Conservation (phyloP, 2,329 filamentous ascomycete species). For the Chrysoporthe puriensis region DNA sequence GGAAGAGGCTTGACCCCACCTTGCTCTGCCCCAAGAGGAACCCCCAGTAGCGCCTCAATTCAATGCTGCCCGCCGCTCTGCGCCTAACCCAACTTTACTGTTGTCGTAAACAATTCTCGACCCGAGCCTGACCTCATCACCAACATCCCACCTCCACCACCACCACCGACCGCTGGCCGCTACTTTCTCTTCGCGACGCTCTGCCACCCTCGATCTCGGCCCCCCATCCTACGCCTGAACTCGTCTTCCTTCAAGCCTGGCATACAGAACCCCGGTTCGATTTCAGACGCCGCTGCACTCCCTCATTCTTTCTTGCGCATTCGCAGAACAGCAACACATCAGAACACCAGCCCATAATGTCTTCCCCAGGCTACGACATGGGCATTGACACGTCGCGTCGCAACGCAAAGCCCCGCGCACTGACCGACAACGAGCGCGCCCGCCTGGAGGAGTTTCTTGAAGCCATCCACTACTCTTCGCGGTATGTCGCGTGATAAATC, state of each 20-base stretch:
- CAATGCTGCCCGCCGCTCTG: neutral
- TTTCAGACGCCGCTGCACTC: neutral
- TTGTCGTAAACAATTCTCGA: conserved; percentile 16
- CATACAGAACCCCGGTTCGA: neutral
- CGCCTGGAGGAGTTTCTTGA: conserved; percentile 91
- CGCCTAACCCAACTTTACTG: conserved; percentile 1
- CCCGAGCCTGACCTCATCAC: conserved; percentile 9
- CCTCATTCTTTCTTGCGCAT: conserved; percentile 4
- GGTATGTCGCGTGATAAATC: conserved; percentile 56
- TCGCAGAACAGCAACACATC: conserved; percentile 1
- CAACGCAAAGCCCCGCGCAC: conserved; percentile 80
- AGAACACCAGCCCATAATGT: conserved; percentile 31
- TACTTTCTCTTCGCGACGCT: neutral
- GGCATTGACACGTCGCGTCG: conserved; percentile 83
- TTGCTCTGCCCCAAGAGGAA: neutral
- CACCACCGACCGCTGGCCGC: neutral
- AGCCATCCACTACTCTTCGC: conserved; percentile 90
- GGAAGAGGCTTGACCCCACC: conserved; percentile 11
- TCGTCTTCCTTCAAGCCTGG: neutral
- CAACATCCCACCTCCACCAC: neutral
- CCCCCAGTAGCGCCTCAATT: neutral
- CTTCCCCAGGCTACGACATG: conserved; percentile 36
- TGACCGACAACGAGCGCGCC: conserved; percentile 80
- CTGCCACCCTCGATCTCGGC: neutral
- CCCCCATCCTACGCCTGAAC: neutral